These are phyloP conservation scores for Haberlea rhodopensis DNA, from an alignment of 257 asterid species.

Conservation along the genomic window DNA sequence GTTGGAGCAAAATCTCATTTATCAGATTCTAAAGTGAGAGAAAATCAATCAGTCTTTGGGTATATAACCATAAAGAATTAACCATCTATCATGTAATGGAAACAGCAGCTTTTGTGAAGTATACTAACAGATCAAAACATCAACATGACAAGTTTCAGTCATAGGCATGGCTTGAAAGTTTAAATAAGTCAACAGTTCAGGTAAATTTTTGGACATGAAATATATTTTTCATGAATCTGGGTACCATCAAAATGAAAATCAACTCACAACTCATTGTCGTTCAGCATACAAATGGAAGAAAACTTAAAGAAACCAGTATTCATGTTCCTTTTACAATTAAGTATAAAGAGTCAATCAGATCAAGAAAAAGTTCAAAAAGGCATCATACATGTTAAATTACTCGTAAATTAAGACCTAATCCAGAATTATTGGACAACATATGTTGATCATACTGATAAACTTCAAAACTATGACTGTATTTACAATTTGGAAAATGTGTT, in stretches of 20 bases:
- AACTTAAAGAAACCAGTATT: constrained; percentile 7
- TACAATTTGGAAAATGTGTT: background rate
- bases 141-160: constrained; percentile 4
- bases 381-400: constrained; percentile 9
- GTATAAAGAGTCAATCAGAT: constrained; percentile 18
- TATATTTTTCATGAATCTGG: constrained; percentile 7
- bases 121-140: constrained; percentile 6
- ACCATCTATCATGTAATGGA: constrained; percentile 8
- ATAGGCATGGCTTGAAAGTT: constrained; percentile 9
- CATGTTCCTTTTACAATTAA: constrained; percentile 2
- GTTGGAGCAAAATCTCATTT: constrained; percentile 14
- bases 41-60: constrained; percentile 15
- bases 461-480: background rate
- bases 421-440: constrained; percentile 9
- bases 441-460: constrained; percentile 2
- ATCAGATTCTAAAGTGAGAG: constrained; percentile 12
- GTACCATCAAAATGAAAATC: constrained; percentile 5
- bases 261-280: background rate
- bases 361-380: constrained; percentile 4
- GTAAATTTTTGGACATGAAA: background rate
- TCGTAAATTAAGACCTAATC: constrained; percentile 10
- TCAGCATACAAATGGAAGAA: constrained; percentile 4
- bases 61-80: constrained; percentile 6
- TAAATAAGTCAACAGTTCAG: constrained; percentile 9
- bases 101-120: background rate